Evolutionary conservation across 78 protist genomes (phyloP), one percentile per base, ranked within the genome.

Genomic region (Protostelium mycophagum): DNA sequence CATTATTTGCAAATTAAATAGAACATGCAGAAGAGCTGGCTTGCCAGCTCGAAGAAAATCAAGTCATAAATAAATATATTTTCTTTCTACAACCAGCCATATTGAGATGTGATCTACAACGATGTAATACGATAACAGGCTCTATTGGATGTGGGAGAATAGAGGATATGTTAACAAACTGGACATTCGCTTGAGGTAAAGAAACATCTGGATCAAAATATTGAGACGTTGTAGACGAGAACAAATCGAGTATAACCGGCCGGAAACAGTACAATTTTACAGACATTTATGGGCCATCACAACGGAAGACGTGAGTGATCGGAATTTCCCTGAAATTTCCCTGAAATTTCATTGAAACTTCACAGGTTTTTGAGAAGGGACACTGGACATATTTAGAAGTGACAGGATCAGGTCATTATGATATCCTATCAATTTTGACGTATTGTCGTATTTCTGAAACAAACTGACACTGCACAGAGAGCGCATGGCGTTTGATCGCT

Each of bases 361-460:
- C 73, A 51, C 16, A 91, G 28, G 97, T 96, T 0, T 96, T 96
- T 38, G 86, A 90, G 37, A 38, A 39, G 90, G 98, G 97, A 38
- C 34, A 63, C 37, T 96, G 93, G 86, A 38, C 37, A 1, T 93
- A 87, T 37, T 51, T 91, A 0, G 88, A 88, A 37, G 88, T 88
- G 35, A 87, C 35, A 28, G 86, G 73, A 0, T 85, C 63, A 0
- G 16, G 73, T 51, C 73, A 5, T 51, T 51, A 25, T 51, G 31
- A 25, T 51, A 25, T 51, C 16, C 16, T 16, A 51, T 51, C 73
- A 5, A 51, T 51, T 51, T 51, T 51, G 16, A 51, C 16, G 31
- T 51, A 51, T 51, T 51, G 5, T 51, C 31, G 16, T 51, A 5
- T 51, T 25, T 51, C 73, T 51, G 31, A 16, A 51, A 51, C 31